Conservation (phyloP, 2,329 filamentous ascomycete genomes). For the Trichocomaceae sp. region DNA sequence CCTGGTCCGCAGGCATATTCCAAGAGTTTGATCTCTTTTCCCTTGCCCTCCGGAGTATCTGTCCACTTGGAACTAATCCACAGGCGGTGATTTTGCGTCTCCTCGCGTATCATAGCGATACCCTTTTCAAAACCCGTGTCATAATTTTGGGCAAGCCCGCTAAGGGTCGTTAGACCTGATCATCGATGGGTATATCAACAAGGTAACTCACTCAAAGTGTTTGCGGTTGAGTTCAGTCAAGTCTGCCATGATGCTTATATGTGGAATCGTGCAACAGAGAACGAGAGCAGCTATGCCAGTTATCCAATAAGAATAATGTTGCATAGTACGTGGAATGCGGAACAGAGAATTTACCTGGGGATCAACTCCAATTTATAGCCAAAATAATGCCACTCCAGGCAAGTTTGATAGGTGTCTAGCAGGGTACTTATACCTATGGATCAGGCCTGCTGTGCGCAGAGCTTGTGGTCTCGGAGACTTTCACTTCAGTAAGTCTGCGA, state of each 20-base stretch:
- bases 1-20: constrained; percentile 75
- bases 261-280: neutral
- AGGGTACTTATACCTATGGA: no score
- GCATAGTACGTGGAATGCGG: neutral
- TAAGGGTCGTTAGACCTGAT: constrained; percentile 21
- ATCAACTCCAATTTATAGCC: neutral
- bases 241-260: constrained; percentile 23
- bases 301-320: neutral
- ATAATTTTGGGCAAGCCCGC: constrained; percentile 50
- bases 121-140: constrained; percentile 52
- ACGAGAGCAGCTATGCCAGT: neutral
- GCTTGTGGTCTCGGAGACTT: constrained; percentile 2
- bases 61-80: constrained; percentile 58
- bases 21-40: constrained; percentile 47
- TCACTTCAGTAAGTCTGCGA: constrained; percentile 2
- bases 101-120: constrained; percentile 48
- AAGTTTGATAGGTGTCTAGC: neutral
- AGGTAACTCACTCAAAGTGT: constrained; percentile 35
- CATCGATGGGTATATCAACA: neutral
- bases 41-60: constrained; percentile 25
- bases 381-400: neutral
- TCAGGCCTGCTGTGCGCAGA: no score
- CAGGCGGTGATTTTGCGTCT: constrained; percentile 48
- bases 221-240: constrained; percentile 33
- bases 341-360: neutral